phyloP scores from a whole-genome alignment of 495 filamentous ascomycete species.

The Trichoderma erinaceum region DNA sequence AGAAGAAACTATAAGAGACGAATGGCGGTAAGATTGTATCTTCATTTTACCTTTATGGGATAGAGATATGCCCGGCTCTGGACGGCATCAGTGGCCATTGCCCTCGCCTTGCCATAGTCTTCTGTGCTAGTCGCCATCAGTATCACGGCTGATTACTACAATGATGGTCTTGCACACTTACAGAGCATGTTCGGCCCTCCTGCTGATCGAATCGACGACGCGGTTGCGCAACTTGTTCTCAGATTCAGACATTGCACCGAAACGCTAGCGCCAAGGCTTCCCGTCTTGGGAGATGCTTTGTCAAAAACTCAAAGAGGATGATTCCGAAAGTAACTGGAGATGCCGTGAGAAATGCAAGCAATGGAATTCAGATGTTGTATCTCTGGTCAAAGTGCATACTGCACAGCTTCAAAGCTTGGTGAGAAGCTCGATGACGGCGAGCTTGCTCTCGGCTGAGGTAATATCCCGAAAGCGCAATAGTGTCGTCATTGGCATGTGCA shows the following conservation, averaged over 20 bases:
- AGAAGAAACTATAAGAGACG: background rate
- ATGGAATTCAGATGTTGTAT: background rate
- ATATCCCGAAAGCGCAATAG: background rate
- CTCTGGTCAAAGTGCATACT: background rate
- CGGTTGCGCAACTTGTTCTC: slow-evolving; percentile 3
- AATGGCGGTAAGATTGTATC: background rate
- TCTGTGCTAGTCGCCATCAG: slow-evolving; percentile 37
- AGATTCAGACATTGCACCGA: slow-evolving; percentile 4
- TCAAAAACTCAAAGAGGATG: background rate
- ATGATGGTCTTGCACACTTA: slow-evolving; percentile 24
- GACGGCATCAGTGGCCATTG: slow-evolving; percentile 54
- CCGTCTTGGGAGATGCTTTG: background rate
- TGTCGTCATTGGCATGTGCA: slow-evolving; percentile 13
- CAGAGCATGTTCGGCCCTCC: slow-evolving; percentile 47
- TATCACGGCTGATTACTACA: background rate
- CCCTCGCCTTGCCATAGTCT: slow-evolving; percentile 50
- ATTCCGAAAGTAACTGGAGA: background rate
- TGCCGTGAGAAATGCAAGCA: background rate
- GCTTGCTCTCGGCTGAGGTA: background rate
- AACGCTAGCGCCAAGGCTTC: background rate
- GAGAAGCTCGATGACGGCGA: background rate
- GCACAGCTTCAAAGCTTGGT: background rate
- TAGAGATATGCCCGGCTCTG: slow-evolving; percentile 76
- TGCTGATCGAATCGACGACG: slow-evolving; percentile 29
- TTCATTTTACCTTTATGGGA: slow-evolving; percentile 61